Evolutionary conservation across 2,329 filamentous ascomycete genomes (phyloP), one percentile per base, ranked within the genome.

Genomic region (Stachybotrys echinatus): DNA sequence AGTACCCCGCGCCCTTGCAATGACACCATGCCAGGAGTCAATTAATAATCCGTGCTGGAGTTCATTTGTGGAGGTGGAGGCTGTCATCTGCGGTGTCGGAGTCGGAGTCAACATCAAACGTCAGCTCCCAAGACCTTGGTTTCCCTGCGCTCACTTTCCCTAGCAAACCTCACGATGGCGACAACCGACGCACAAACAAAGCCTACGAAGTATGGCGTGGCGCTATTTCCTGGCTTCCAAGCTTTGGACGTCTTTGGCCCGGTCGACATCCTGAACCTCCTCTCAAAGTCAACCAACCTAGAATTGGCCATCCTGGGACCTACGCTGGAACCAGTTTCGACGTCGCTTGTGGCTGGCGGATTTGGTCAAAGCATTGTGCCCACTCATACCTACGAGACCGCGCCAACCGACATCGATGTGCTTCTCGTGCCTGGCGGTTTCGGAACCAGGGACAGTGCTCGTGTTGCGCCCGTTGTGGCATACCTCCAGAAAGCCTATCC

Each of bases 381-480:
- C 2, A 60, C 61, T 12, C 61, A 60, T 53, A 81, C 77, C 0
- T 77, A 77, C 50, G 63, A 61, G 20, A 61, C 61, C 0, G 65
- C 73, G 1, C 75, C 74, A 0, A 53, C 58, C 2, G 63, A 70
- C 5, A 62, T 82, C 1, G 79, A 83, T 44, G 74, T 83, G 12
- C 64, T 84, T 38, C 58, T 84, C 14, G 61, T 84, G 6, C 80
- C 81, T 0, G 80, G 81, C 2, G 80, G 80, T 0, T 50, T 69
- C 1, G 80, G 80, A 2, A 68, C 57, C 5, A 56, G 58, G 42
- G 55, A 52, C 65, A 4, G 21, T 59, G 67, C 21, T 57, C 57
- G 31, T 52, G 52, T 60, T 12, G 60, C 64, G 20, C 58, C 64
- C 1, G 54, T 60, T 12, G 62, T 77, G 7, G 59, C 70, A 4